phyloP scores from a whole-genome alignment of 257 asterid genomes.

The Scutellaria minor region DNA sequence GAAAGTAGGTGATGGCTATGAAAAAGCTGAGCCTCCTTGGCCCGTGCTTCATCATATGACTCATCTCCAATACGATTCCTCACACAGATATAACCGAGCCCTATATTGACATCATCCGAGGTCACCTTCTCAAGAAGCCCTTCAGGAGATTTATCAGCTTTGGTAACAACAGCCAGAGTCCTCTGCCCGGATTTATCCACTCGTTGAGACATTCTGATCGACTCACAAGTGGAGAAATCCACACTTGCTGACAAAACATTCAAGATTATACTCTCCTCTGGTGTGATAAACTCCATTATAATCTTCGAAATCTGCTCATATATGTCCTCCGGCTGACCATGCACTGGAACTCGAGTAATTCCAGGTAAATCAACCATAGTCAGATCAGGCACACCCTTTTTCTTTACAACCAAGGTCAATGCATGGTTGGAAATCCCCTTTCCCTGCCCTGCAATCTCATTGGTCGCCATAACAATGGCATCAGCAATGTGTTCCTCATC shows the following conservation, averaged over 20 bases:
- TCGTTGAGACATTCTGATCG: conserved; percentile 40
- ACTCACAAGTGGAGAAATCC: conserved; percentile 47
- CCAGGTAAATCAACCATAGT: conserved; percentile 55
- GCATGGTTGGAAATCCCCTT: conserved; percentile 44
- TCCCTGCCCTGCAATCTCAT: conserved; percentile 43
- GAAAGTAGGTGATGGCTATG: conserved; percentile 38
- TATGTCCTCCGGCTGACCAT: conserved; percentile 44
- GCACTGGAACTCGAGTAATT: conserved; percentile 48
- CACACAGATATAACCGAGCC: neutral
- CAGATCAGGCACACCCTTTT: conserved; percentile 48
- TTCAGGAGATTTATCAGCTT: conserved; percentile 42
- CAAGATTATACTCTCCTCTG: conserved; percentile 43
- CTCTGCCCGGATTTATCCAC: conserved; percentile 42
- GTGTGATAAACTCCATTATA: conserved; percentile 40
- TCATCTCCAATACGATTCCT: conserved; percentile 29
- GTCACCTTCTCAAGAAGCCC: conserved; percentile 24
- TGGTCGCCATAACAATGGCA: conserved; percentile 36
- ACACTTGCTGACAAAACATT: conserved; percentile 44
- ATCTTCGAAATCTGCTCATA: conserved; percentile 41
- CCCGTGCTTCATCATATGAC: conserved; percentile 39
- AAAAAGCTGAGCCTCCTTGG: conserved; percentile 36
- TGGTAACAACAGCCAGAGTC: conserved; percentile 44
- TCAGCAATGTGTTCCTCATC: conserved; percentile 35
- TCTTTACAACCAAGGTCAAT: conserved; percentile 44
- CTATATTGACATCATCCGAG: neutral